These are phyloP conservation scores for Ophiostoma novo-ulmi DNA, from an alignment of 2,329 filamentous ascomycete genomes.

Conservation along the genomic window DNA sequence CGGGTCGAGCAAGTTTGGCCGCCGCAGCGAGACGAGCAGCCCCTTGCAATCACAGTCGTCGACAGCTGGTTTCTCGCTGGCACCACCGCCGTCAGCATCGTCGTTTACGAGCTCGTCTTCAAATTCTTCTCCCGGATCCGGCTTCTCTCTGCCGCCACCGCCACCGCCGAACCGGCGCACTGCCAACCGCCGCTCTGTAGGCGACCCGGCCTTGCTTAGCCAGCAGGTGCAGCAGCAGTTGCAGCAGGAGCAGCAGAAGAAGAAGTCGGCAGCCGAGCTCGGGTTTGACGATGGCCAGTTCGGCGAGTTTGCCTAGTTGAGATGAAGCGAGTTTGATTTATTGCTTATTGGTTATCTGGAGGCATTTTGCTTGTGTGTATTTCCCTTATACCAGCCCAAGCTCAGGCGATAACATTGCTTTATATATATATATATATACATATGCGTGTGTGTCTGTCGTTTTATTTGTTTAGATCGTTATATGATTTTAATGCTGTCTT, in stretches of 20 bases:
- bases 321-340: not conserved
- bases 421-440: not conserved
- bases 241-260: constrained; percentile 41
- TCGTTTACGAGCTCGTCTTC: constrained; percentile 52
- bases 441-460: not conserved
- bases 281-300: constrained; percentile 86
- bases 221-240: constrained; percentile 17
- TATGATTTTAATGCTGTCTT: not conserved
- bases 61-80: constrained; percentile 57
- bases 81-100: constrained; percentile 56
- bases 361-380: not conserved
- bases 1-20: constrained; percentile 46
- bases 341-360: not conserved
- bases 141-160: constrained; percentile 52
- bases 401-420: not conserved
- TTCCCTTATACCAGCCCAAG: not conserved
- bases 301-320: constrained; percentile 64
- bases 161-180: constrained; percentile 51
- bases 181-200: constrained; percentile 30
- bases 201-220: constrained; percentile 22
- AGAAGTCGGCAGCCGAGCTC: constrained; percentile 51
- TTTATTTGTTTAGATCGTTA: not conserved
- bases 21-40: constrained; percentile 38
- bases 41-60: not conserved
- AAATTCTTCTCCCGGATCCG: constrained; percentile 29